A percentile compares a stretch with the other conserved stretches of the same genome.
Conservation (phyloP, 148 eudicot species). For the Rhododendron simsii region DNA sequence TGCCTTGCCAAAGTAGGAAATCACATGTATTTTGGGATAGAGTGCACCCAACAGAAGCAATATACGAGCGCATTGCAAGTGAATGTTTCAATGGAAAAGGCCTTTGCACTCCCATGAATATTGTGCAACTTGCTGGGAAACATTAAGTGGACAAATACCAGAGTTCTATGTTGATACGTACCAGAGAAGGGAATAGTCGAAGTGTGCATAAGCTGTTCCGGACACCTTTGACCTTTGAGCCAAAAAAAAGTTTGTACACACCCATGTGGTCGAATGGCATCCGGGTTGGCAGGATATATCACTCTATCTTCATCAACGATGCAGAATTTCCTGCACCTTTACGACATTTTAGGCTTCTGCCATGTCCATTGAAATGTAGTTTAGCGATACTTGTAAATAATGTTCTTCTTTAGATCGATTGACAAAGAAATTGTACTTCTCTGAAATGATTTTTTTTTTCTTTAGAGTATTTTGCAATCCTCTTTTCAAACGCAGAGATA, state of each 20-base stretch:
- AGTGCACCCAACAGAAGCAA: conserved; percentile 14
- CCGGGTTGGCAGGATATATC: background rate
- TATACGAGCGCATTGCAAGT: background rate
- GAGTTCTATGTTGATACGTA: background rate
- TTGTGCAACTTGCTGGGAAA: background rate
- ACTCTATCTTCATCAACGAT: background rate
- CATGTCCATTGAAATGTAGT: background rate
- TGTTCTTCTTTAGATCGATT: too few species aligned
- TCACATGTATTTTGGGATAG: conserved; percentile 10
- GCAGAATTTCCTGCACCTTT: background rate
- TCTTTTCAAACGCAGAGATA: too few species aligned
- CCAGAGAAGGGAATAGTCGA: too few species aligned
- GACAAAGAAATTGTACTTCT: too few species aligned
- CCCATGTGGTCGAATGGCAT: background rate
- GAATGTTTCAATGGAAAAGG: conserved; percentile 12
- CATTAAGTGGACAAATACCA: background rate
- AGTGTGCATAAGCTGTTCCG: too few species aligned
- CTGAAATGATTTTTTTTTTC: too few species aligned
- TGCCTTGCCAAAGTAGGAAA: conserved; percentile 11
- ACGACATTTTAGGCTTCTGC: background rate
- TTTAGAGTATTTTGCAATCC: too few species aligned
- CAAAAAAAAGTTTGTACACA: too few species aligned
- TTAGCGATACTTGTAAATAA: too few species aligned
- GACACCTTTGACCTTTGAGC: background rate
- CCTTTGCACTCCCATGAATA: conserved; percentile 5